phyloP scores from a whole-genome alignment of 2,329 filamentous ascomycete genomes.

The Ophiocordyceps sinensis region DNA sequence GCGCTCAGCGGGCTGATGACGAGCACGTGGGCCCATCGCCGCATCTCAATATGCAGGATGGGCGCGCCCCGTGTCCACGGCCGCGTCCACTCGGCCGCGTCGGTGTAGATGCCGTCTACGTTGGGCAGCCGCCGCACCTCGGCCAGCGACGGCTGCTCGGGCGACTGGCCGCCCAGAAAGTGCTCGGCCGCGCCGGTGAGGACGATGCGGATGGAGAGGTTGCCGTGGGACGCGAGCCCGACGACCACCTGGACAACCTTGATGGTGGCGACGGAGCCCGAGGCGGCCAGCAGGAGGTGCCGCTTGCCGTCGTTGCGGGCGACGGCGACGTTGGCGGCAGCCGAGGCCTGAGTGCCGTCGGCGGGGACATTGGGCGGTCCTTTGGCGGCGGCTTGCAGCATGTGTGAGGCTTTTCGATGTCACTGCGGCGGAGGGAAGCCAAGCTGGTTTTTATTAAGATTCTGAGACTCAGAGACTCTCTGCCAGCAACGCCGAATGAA shows the following conservation, averaged over 20 bases:
- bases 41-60: constrained; percentile 83
- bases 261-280: constrained; percentile 66
- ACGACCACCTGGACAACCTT: constrained; percentile 57
- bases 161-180: constrained; percentile 63
- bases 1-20: constrained; percentile 71
- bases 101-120: constrained; percentile 68
- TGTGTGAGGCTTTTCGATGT: neutral
- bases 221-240: constrained; percentile 35
- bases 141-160: constrained; percentile 59
- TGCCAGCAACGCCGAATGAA: no score
- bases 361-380: neutral
- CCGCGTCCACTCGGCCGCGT: constrained; percentile 71
- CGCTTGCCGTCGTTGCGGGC: constrained; percentile 23
- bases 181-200: constrained; percentile 59
- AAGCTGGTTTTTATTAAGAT: no score
- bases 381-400: neutral
- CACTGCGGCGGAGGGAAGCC: no score
- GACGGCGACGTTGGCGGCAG: constrained; percentile 17
- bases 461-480: no score
- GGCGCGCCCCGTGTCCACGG: constrained; percentile 66
- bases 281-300: constrained; percentile 27
- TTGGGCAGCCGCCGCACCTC: constrained; percentile 46
- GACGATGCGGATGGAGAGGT: constrained; percentile 70
- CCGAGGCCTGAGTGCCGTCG: constrained; percentile 5
- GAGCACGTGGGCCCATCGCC: constrained; percentile 64